Percentiles rank a stretch among this genome's conserved stretches.
Evolutionary conservation across 2,329 filamentous ascomycete species (phyloP).

Genomic region (Aspergillus oerlinghausenensis): DNA sequence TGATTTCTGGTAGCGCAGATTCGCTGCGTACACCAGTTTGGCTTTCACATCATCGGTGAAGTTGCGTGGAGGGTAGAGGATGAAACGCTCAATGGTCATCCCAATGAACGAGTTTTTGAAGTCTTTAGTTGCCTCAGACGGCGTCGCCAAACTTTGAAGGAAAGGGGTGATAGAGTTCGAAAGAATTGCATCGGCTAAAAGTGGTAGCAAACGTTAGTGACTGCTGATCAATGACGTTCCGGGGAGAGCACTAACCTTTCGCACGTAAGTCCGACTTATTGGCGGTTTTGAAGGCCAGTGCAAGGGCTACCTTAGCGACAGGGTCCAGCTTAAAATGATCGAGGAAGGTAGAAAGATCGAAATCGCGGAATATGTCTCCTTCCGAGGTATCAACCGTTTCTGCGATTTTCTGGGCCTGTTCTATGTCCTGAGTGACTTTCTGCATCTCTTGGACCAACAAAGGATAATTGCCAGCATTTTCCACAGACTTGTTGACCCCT

Average conservation of each 20-base stretch:
- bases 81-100: slow-evolving; percentile 76
- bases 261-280: slow-evolving; percentile 75
- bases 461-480: slow-evolving; percentile 77
- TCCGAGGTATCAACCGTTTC: slow-evolving; percentile 88
- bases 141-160: slow-evolving; percentile 67
- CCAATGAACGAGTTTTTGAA: slow-evolving; percentile 69
- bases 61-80: slow-evolving; percentile 79
- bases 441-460: slow-evolving; percentile 78
- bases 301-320: slow-evolving; percentile 79
- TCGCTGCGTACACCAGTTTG: slow-evolving; percentile 57
- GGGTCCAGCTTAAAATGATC: slow-evolving; percentile 93
- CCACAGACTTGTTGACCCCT: slow-evolving; percentile 64
- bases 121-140: slow-evolving; percentile 59
- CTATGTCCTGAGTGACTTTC: slow-evolving; percentile 73
- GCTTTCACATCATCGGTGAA: slow-evolving; percentile 76
- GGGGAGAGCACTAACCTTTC: slow-evolving; percentile 62
- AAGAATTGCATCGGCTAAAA: slow-evolving; percentile 79
- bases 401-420: slow-evolving; percentile 85
- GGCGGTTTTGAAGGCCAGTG: slow-evolving; percentile 82
- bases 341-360: slow-evolving; percentile 92
- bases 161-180: slow-evolving; percentile 75
- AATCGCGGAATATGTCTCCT: slow-evolving; percentile 91
- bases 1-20: slow-evolving; percentile 64
- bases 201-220: slow-evolving; percentile 5
- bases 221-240: neutral